Base-by-base conservation (phyloP, 1,284 basidiomycete genomes). In the Vanrija humicola region DNA sequence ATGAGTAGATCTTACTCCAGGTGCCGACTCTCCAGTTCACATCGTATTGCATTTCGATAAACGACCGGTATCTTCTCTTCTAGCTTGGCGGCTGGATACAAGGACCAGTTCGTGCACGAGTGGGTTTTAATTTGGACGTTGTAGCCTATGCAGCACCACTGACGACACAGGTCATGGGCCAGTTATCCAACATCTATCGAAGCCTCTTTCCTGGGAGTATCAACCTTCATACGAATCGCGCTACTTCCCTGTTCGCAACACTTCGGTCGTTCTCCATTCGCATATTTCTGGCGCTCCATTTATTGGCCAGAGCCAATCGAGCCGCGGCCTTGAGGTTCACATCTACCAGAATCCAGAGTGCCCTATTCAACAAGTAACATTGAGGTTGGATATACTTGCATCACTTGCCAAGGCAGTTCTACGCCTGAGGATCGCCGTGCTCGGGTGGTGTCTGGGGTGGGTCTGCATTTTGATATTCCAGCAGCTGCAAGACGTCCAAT, bases 371-470 rank as follows among this genome's bases (percentile, higher is more conserved):
- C 74, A 72, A 1, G 60, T 91, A 2, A 60, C 66, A 0, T 65
- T 93, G 14, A 69, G 75, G 7, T 66, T 91, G 5, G 86, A 90
- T 67, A 85, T 84, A 82, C 78, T 79, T 69, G 79, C 82, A n/a
- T 86, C 84, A 2, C 57, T 87, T 8, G 88, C 88, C 5, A 81
- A 89, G 47, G 82, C 82, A 71, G 82, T 84, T 3, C 77, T 83
- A 12, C 80, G 91, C n/a, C 90, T 89, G 71, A 82, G 86, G 48
- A 84, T 83, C 29, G 84, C 84, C 1, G 66, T 86, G 0, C 72
- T 86, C 1, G 81, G 82, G 25, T 94, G 90, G 88, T 77, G 83
- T 1, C 73, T 86, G 1, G 89, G 85, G 1, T 79, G 89, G 52
- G 80, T 83, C 0, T 79, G 82, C 1, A 60, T 86, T 8, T 58